These are phyloP conservation scores for Huiozyma sinensis DNA, from an alignment of 805 yeast species.

Conservation along the genomic window DNA sequence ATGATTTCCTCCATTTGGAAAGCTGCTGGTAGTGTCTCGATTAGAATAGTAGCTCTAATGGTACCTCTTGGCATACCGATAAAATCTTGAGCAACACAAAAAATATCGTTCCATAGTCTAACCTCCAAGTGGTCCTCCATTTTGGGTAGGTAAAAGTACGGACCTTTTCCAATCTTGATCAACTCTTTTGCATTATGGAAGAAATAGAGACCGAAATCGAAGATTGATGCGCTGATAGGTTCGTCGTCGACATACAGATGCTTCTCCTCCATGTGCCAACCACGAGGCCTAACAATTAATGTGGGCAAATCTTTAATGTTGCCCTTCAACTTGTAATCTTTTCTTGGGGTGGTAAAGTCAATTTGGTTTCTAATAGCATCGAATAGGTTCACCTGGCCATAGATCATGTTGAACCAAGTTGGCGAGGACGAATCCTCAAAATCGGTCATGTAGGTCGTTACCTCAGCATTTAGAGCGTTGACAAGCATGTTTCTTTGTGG, in stretches of 20 bases:
- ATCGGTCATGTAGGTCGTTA: constrained; percentile 78
- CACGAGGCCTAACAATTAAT: constrained; percentile 75
- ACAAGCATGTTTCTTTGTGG: constrained; percentile 76
- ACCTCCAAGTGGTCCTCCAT: constrained; percentile 83
- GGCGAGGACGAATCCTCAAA: constrained; percentile 83
- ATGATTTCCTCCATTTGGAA: constrained; percentile 80
- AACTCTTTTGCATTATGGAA: constrained; percentile 60
- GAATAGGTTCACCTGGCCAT: constrained; percentile 70
- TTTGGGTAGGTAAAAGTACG: constrained; percentile 74
- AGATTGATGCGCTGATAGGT: constrained; percentile 65
- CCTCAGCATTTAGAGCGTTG: constrained; percentile 68
- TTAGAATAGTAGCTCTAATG: constrained; percentile 68
- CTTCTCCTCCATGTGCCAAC: constrained; percentile 74
- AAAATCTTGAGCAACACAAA: constrained; percentile 65
- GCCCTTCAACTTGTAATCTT: constrained; percentile 37
- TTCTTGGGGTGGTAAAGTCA: constrained; percentile 36
- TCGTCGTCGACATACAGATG: constrained; percentile 64
- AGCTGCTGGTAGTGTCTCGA: constrained; percentile 77
- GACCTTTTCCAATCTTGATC: constrained; percentile 58
- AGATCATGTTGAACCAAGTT: constrained; percentile 70
- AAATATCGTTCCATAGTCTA: constrained; percentile 72
- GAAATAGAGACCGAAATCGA: constrained; percentile 72
- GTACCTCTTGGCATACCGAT: constrained; percentile 62
- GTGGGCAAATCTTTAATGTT: constrained; percentile 42
- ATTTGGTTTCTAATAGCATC: constrained; percentile 67